Evolutionary conservation across 1,284 basidiomycete species (phyloP).

Genomic region (Ganoderma lingzhi): DNA sequence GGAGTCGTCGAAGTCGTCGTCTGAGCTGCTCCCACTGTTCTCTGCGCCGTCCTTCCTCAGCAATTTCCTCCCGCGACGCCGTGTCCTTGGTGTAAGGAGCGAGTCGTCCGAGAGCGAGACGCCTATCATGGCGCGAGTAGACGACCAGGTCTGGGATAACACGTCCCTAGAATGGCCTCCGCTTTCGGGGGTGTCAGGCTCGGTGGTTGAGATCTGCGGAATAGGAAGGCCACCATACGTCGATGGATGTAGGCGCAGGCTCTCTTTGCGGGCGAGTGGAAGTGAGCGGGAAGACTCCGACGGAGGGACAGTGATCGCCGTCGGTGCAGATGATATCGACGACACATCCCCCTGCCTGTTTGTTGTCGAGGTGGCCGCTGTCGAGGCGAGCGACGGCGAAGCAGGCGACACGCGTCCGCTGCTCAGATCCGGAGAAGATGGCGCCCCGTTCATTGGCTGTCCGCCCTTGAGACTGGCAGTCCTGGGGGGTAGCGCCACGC

Average conservation of each 20-base stretch:
- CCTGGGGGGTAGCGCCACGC: constrained; percentile 16
- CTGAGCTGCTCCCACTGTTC: constrained; percentile 53
- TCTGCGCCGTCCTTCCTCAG: constrained; percentile 23
- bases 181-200: constrained; percentile 47
- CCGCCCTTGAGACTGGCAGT: constrained; percentile 7
- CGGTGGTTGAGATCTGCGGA: constrained; percentile 62
- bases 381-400: constrained; percentile 40
- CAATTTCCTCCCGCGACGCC: constrained; percentile 34
- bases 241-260: constrained; percentile 18
- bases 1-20: constrained; percentile 45
- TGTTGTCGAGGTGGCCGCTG: constrained; percentile 33
- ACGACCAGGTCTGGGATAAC: constrained; percentile 22
- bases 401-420: constrained; percentile 39
- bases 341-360: constrained; percentile 33
- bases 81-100: constrained; percentile 36
- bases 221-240: constrained; percentile 53
- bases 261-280: constrained; percentile 19
- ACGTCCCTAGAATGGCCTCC: constrained; percentile 8
- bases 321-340: constrained; percentile 41
- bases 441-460: constrained; percentile 15
- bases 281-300: constrained; percentile 2
- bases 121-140: constrained; percentile 21
- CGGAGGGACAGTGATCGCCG: constrained; percentile 34
- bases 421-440: constrained; percentile 34
- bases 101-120: constrained; percentile 35